Base-by-base conservation (phyloP, 2,329 filamentous ascomycete species). In the Knufia petricola region DNA sequence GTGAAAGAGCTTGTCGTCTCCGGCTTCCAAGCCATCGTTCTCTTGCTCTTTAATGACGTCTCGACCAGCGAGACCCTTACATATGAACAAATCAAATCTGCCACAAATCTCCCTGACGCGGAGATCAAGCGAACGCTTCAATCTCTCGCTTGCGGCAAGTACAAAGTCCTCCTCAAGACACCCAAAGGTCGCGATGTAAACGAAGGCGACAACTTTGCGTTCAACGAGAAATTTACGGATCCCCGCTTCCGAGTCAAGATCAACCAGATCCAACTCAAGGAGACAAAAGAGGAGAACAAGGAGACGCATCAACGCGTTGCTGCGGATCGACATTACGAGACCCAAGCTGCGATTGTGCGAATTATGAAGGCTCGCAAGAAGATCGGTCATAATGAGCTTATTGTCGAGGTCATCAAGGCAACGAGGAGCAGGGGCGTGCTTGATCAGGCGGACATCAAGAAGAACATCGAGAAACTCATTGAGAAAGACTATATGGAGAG, bases 191-290 rank as follows among this genome's bases (percentile, higher is more conserved):
- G 82, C 48, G 89, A 98, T 0, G 81, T 98, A 56, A 76, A 77
- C 50, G 62, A 72, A 1, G 86, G 78, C 0, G 94, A 98, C 67
- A 85, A 82, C 0, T 98, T 98, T 61, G 79, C 79, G 0, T 82
- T 94, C 61, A 95, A 95, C 69, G 67, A 75, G 38, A 64, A 64
- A 13, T 98, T 98, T 66, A 71, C 71, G 2, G 84, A 95, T 61
- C 76, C 82, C 17, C 94, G 92, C 66, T 85, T 86, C 66, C 81
- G 88, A 49, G 82, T 98, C 69, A 98, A 98, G 72, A 95, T 98
- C 72, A 98, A 96, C 69, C 90, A 95, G 68, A 92, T 98, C 58
- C 92, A 98, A 68, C 77, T 95, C 44, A 94, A 92, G 68, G 92
- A 98, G 69, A 96, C 92, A 0, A 85, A 85, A 60, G 85, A 90